Base-by-base conservation (phyloP, 2,329 filamentous ascomycete genomes). In the Claviceps sp. region DNA sequence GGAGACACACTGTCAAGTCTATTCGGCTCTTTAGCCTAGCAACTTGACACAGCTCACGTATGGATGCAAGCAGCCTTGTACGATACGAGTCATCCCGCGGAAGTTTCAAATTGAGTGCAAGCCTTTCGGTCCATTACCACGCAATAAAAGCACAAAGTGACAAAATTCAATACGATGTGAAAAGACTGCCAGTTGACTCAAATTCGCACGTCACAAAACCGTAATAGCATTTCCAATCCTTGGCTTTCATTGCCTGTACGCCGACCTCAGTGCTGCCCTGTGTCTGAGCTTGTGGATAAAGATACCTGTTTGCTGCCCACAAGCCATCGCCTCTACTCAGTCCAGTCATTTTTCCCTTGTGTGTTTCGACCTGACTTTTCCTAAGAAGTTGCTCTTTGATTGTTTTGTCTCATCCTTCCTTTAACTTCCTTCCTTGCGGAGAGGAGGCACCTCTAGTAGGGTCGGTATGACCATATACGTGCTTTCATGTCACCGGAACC, bases 401-500 rank as follows among this genome's bases (percentile, higher is more conserved):
- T 11, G 30, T 43, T 43, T 43, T 43, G 13, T 16, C 22, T 16
- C 11, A 22, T 24, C 5, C 20, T 8, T 42, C 41, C 20, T 24
- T 24, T 16, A 14, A 5, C 14, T 43, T 14, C 22, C 20, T 13
- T 22, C 9, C 5, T 41, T 11, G 18, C 40, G 7, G 18, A 22
- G 5, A n/a, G 16, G 40, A 40, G 11, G 7, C 37, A 24, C 4
- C 7, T n/a, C 51, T 69, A 70, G 50, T 74, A 67, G 4, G 74
- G 69, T 52, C 79, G 76, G 64, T 87, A 96, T 61, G 86, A 89
- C 93, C 93, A 98, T 71, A 98, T 97, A 63, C 93, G 84, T 51
- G 93, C 93, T 66, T 91, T 86, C 88, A 95, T 95, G 67, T 98
- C 93, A 62, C 93, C 93, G 59, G 90, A 96, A 56, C 93, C 93